Conservation (phyloP, 164 flowering plant genomes). For the Magnolia kwangsiensis region DNA sequence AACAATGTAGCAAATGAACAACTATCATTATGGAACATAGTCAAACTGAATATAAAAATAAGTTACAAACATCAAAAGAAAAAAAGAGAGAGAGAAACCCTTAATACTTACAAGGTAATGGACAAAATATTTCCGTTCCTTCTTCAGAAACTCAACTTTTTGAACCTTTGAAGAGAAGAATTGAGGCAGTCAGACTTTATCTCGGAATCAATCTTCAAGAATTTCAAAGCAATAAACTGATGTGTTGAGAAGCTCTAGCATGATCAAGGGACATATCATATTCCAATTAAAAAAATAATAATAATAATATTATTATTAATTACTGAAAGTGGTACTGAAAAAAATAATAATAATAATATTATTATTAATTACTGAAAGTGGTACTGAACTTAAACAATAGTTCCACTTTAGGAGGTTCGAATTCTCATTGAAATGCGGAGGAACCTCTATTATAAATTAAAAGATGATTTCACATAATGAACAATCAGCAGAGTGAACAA, state of each 20-base stretch:
- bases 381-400: not conserved
- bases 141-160: constrained; percentile 67
- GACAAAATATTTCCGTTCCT: constrained; percentile 78
- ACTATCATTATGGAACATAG: not conserved
- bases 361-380: not conserved
- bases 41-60: not conserved
- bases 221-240: not conserved
- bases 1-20: constrained; percentile 4
- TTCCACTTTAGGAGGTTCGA: not conserved
- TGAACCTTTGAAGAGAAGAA: constrained; percentile 48
- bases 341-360: not conserved
- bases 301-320: not conserved
- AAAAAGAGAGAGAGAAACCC: not conserved
- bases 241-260: not conserved
- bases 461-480: no score
- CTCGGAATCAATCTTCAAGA: not conserved
- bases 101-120: constrained; percentile 86
- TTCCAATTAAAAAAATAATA: not conserved
- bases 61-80: not conserved
- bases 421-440: not conserved
- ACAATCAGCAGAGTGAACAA: no score
- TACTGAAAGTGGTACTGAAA: not conserved
- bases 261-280: not conserved
- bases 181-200: constrained; percentile 1
- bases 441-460: not conserved